Percentiles rank a stretch among this genome's conserved stretches.
Conservation (phyloP, 1,139 yeast species). For the Yamadazyma atmosphaerica region DNA sequence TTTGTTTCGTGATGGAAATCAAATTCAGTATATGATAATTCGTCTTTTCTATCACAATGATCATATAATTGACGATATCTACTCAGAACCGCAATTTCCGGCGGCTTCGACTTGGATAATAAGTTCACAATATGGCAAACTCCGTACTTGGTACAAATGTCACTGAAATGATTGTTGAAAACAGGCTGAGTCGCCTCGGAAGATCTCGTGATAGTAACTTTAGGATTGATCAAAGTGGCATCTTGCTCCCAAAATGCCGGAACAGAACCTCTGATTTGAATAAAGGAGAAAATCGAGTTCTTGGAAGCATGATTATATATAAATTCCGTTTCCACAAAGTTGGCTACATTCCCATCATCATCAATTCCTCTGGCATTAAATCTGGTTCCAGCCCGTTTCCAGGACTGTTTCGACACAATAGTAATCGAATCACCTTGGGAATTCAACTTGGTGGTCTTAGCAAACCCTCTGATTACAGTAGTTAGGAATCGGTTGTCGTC, state of each 20-base stretch:
- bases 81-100: constrained; percentile 71
- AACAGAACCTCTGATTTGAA: constrained; percentile 90
- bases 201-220: constrained; percentile 84
- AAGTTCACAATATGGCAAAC: constrained; percentile 84
- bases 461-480: constrained; percentile 92
- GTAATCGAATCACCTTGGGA: constrained; percentile 62
- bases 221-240: constrained; percentile 77
- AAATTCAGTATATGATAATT: constrained; percentile 70
- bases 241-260: constrained; percentile 99
- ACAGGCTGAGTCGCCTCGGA: constrained; percentile 91
- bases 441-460: constrained; percentile 68
- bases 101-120: constrained; percentile 68
- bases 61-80: constrained; percentile 63
- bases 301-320: constrained; percentile 53
- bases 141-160: constrained; percentile 73
- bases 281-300: constrained; percentile 64
- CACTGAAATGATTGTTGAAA: constrained; percentile 77
- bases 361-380: constrained; percentile 94
- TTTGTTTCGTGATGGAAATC: constrained; percentile 94
- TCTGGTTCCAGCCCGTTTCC: constrained; percentile 96
- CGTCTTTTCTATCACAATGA: constrained; percentile 42
- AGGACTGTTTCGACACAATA: constrained; percentile 86
- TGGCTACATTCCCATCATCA: constrained; percentile 93
- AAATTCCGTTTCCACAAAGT: constrained; percentile 93
- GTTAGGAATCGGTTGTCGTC: constrained; percentile 83